Conservation (phyloP, 768 basidiomycete species). For the Tricholomella constricta region DNA sequence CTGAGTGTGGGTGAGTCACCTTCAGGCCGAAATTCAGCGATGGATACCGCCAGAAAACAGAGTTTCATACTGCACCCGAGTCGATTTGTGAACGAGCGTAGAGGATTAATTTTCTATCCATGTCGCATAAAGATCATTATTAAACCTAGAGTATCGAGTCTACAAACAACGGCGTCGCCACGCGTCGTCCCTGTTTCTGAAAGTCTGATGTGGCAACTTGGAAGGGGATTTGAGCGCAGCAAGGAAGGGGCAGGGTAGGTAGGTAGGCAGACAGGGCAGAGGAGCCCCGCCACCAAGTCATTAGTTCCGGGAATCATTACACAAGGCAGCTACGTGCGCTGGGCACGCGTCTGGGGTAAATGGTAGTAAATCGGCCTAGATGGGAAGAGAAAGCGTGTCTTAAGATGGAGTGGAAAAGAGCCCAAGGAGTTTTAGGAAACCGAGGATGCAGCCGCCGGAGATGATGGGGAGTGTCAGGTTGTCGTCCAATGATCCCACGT, state of each 20-base stretch:
- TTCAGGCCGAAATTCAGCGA: too few species aligned
- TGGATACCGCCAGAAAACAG: too few species aligned
- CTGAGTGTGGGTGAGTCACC: too few species aligned
- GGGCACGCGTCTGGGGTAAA: too few species aligned
- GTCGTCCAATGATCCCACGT: constrained; percentile 84
- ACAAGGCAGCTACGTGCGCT: too few species aligned
- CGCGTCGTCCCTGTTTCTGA: not conserved
- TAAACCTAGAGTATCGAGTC: constrained; percentile 1
- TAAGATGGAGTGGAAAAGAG: constrained; percentile 26
- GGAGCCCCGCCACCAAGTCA: not conserved
- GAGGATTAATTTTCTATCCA: too few species aligned
- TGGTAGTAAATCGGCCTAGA: not conserved
- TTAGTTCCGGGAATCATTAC: constrained; percentile 1
- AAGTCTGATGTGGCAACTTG: not conserved
- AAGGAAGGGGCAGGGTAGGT: not conserved
- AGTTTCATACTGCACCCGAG: too few species aligned
- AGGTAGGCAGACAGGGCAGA: not conserved
- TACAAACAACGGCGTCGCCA: not conserved
- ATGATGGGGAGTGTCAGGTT: constrained; percentile 90
- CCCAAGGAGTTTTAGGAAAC: constrained; percentile 44
- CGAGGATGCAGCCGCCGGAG: constrained; percentile 64
- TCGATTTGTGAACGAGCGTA: too few species aligned
- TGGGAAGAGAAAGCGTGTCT: not conserved
- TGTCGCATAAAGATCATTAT: not conserved
- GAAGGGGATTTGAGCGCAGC: not conserved